Evolutionary conservation across 2,329 filamentous ascomycete species (phyloP).

Genomic region (Cladorrhinum sp.): DNA sequence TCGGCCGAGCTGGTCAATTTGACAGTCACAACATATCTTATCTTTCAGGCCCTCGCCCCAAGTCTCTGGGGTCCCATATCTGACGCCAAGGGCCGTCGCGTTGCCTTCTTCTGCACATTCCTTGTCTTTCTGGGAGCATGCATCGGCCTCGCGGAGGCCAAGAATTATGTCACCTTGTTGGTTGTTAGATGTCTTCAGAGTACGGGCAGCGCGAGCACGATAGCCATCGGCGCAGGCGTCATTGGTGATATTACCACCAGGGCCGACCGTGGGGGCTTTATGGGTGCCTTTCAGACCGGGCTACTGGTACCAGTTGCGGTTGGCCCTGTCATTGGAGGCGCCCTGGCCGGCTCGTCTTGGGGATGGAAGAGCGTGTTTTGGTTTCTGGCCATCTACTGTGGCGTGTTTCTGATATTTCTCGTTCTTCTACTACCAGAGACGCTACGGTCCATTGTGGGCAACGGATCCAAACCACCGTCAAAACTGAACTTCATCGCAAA

Average conservation of each 20-base stretch:
- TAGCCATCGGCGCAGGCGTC: slow-evolving; percentile 15
- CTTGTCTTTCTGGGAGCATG: slow-evolving; percentile 11
- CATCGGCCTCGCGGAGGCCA: slow-evolving; percentile 13
- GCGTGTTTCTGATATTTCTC: background rate
- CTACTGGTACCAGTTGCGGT: background rate
- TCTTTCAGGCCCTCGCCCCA: slow-evolving; percentile 40
- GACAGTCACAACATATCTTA: slow-evolving; percentile 41
- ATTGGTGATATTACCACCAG: slow-evolving; percentile 15
- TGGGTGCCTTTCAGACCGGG: background rate
- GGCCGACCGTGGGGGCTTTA: slow-evolving; percentile 12
- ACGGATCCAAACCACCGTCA: background rate
- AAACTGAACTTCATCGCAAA: background rate
- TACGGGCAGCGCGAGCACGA: slow-evolving; percentile 11
- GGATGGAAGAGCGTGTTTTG: background rate
- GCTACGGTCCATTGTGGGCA: background rate
- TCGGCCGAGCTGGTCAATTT: slow-evolving; percentile 33
- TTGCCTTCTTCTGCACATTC: slow-evolving; percentile 11
- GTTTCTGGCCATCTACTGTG: background rate
- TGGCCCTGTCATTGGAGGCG: background rate
- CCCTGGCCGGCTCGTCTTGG: background rate
- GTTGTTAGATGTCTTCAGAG: slow-evolving; percentile 21
- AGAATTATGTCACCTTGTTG: slow-evolving; percentile 13
- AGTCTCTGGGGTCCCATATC: slow-evolving; percentile 16
- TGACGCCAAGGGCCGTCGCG: slow-evolving; percentile 16
- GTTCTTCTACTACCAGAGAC: background rate